Evolutionary conservation across 306 rosid genomes (phyloP).

Genomic region (Gynostemma pentaphyllum): DNA sequence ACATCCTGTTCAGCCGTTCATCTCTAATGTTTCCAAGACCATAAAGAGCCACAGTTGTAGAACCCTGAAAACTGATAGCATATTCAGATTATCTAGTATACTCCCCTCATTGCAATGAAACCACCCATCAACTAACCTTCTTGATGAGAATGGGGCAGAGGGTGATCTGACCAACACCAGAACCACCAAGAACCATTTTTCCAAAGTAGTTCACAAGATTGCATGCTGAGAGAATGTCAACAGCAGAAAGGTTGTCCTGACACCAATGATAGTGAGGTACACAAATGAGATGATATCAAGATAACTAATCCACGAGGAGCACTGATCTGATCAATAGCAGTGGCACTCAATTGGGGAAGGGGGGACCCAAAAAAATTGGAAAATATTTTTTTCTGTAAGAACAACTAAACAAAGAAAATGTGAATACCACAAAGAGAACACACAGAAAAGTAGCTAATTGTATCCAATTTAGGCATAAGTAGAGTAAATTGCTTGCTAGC

Average conservation of each 20-base stretch:
- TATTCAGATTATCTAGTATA: not conserved
- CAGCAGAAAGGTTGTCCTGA: slow-evolving; percentile 99
- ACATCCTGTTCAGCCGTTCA: slow-evolving; percentile 96
- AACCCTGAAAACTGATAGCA: slow-evolving; percentile 49
- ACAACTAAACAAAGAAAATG: not conserved
- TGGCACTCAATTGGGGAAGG: not conserved
- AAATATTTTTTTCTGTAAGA: not conserved
- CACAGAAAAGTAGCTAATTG: not conserved
- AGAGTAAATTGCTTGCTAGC: not conserved
- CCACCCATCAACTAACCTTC: slow-evolving; percentile 49
- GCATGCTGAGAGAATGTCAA: slow-evolving; percentile 95
- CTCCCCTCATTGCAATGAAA: slow-evolving; percentile 7
- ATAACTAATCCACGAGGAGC: not conserved
- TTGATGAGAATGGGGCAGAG: slow-evolving; percentile 81
- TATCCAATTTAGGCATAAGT: not conserved
- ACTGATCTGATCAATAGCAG: not conserved
- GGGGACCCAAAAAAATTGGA: not conserved
- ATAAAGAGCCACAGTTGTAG: slow-evolving; percentile 84
- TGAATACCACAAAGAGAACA: not conserved
- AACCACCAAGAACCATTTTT: slow-evolving; percentile 90
- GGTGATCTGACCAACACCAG: slow-evolving; percentile 95
- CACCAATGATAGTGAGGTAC: slow-evolving; percentile 27
- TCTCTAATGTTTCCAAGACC: slow-evolving; percentile 98
- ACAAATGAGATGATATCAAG: slow-evolving; percentile 10
- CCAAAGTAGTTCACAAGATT: slow-evolving; percentile 97